Evolutionary conservation across 2,329 filamentous ascomycete species (phyloP), one percentile per base, ranked within the genome.

Genomic region (Epichloe scottii): DNA sequence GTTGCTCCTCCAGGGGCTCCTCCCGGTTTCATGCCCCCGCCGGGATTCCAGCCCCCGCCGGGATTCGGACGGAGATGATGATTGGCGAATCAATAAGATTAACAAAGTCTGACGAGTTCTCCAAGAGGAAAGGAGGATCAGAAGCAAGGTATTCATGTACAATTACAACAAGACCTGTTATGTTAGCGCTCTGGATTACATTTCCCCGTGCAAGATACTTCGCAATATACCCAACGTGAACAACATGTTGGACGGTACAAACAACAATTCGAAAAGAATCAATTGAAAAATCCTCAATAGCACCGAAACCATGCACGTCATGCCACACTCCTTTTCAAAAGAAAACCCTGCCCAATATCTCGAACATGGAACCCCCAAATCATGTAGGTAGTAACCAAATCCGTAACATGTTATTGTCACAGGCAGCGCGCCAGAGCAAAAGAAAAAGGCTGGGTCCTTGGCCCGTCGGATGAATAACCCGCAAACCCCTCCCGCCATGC

Each of bases 31-130:
- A 63, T 67, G 62, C 66, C 67, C 2, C 66, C 68, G 43, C 69
- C 70, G 5, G 71, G 71, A 2, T 74, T 74, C 54, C 69, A 71
- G 55, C 70, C 72, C 11, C 72, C 72, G 15, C 71, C 72, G 8
- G 71, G 71, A 26, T 72, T 71, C 54, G 64, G 60, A 42, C 62
- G 65, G 34, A 63, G 68, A 37, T 45, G 38, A 54, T 30, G 26
- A 30, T 30, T 30, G 26, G 26, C 14, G 17, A 48, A 35, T 5
- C 30, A 23, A 12, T 2, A 14, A 30, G 33, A 39, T 33, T 1
- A 35, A 26, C 23, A 21, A 33, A 19, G n/a, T 30, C 15, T 39
- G 37, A 15, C 15, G 38, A 40, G 17, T 40, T 42, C 12, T 42
- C 21, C 12, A 8, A 42, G 15, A 12, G 39, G 19, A 19, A 19